A percentile compares a stretch with the other conserved stretches of the same genome.
Conservation (phyloP, 2,329 filamentous ascomycete species). For the Didymella segeticola region DNA sequence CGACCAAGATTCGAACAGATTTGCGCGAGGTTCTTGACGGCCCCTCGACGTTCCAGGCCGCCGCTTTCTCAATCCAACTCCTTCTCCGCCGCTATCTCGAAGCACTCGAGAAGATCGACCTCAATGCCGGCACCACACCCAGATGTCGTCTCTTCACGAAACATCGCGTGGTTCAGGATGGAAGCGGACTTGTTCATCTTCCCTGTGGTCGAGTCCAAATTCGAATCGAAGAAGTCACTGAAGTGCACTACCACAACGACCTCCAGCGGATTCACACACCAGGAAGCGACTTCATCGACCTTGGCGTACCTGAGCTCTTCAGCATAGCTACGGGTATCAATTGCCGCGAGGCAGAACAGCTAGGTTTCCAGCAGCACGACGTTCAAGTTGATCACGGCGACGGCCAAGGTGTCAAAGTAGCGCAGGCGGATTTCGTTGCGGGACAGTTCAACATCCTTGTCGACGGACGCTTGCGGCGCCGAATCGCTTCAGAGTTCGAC, state of each 20-base stretch:
- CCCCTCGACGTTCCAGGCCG: slow-evolving; percentile 25
- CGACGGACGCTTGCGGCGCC: slow-evolving; percentile 11
- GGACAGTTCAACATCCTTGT: slow-evolving; percentile 11
- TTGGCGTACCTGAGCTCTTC: slow-evolving; percentile 9
- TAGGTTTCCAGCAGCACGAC: slow-evolving; percentile 25
- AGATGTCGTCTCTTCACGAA: slow-evolving; percentile 22
- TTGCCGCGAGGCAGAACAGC: slow-evolving; percentile 21
- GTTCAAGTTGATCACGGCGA: slow-evolving; percentile 25
- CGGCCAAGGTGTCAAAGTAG: slow-evolving; percentile 20
- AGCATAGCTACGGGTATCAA: slow-evolving; percentile 14
- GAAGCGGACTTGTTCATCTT: slow-evolving; percentile 18
- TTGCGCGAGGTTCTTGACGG: slow-evolving; percentile 24
- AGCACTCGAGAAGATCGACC: slow-evolving; percentile 21
- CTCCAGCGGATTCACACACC: slow-evolving; percentile 24
- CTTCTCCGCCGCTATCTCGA: slow-evolving; percentile 27
- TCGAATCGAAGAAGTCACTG: slow-evolving; percentile 25
- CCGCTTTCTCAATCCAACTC: slow-evolving; percentile 20
- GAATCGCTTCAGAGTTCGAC: slow-evolving; percentile 15
- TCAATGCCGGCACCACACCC: slow-evolving; percentile 15
- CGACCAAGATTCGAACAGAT: slow-evolving; percentile 18
- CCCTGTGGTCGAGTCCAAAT: slow-evolving; percentile 21
- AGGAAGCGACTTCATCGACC: slow-evolving; percentile 15
- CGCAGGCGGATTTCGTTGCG: slow-evolving; percentile 9
- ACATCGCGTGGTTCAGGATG: slow-evolving; percentile 25
- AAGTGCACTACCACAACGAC: slow-evolving; percentile 19